phyloP scores from a whole-genome alignment of 257 asterid species.

The Jasminum sambac region DNA sequence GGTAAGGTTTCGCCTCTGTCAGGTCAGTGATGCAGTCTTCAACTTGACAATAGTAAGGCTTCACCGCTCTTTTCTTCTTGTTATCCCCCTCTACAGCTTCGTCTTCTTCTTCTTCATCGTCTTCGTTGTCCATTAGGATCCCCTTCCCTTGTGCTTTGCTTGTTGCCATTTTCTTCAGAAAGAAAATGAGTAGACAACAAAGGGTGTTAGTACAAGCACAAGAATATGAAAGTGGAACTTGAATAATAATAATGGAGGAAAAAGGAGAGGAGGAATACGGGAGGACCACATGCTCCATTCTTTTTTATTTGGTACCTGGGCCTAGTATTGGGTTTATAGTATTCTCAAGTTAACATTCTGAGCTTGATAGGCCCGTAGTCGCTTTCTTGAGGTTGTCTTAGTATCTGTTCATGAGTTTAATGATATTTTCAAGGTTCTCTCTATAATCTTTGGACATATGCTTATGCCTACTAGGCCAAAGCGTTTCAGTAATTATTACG shows the following conservation, averaged over 20 bases:
- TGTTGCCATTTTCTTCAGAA: slow-evolving; percentile 52
- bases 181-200: slow-evolving; percentile 23
- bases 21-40: slow-evolving; percentile 63
- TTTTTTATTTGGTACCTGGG: slow-evolving; percentile 36
- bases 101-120: slow-evolving; percentile 50
- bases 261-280: slow-evolving; percentile 41
- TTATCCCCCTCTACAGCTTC: slow-evolving; percentile 54
- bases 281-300: slow-evolving; percentile 76
- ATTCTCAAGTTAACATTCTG: slow-evolving; percentile 30
- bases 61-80: slow-evolving; percentile 52
- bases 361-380: neutral
- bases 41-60: slow-evolving; percentile 59
- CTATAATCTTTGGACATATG: neutral
- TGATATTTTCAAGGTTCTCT: neutral
- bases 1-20: slow-evolving; percentile 63
- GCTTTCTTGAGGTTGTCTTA: neutral
- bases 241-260: slow-evolving; percentile 29
- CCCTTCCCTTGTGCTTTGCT: slow-evolving; percentile 59
- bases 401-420: neutral
- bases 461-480: neutral
- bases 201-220: slow-evolving; percentile 16
- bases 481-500: neutral
- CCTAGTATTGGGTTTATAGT: slow-evolving; percentile 36
- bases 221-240: slow-evolving; percentile 37
- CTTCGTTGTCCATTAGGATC: slow-evolving; percentile 33